Evolutionary conservation across 805 yeast species (phyloP).

Genomic region (Huiozyma naganishii): DNA sequence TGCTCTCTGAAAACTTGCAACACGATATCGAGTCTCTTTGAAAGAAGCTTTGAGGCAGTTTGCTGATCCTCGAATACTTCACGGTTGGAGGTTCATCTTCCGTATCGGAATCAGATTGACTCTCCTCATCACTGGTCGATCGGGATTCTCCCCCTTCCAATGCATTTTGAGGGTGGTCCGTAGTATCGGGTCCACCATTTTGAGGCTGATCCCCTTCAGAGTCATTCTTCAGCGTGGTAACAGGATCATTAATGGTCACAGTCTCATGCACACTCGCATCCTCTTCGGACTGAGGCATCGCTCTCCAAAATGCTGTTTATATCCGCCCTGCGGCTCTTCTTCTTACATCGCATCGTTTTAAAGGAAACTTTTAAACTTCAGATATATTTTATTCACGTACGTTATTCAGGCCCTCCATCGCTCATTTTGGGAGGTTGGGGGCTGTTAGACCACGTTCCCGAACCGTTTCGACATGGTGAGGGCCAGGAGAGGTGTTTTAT

Average conservation of each 20-base stretch:
- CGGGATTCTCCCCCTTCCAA: constrained; percentile 6
- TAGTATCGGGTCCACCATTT: constrained; percentile 6
- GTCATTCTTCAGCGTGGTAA: constrained; percentile 11
- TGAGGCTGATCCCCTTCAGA: constrained; percentile 9
- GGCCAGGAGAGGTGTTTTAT: constrained; percentile 44
- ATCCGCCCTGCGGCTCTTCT: no score
- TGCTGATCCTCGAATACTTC: constrained; percentile 60
- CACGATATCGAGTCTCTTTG: constrained; percentile 69
- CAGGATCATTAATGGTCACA: constrained; percentile 3
- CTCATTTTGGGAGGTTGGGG: no score
- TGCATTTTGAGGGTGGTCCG: constrained; percentile 1
- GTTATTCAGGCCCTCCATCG: no score
- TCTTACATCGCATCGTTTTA: no score
- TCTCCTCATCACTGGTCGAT: constrained; percentile 16
- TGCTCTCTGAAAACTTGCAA: constrained; percentile 44
- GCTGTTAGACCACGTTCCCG: no score
- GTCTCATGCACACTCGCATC: background rate
- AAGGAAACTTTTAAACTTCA: no score
- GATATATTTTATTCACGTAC: no score
- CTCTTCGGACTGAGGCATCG: no score
- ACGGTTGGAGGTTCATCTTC: constrained; percentile 54
- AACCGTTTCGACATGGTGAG: constrained; percentile 31
- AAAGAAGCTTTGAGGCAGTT: constrained; percentile 63
- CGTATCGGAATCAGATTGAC: constrained; percentile 28
- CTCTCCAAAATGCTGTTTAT: no score